phyloP scores from a whole-genome alignment of 495 filamentous ascomycete species.

The Xylaria telfairii region DNA sequence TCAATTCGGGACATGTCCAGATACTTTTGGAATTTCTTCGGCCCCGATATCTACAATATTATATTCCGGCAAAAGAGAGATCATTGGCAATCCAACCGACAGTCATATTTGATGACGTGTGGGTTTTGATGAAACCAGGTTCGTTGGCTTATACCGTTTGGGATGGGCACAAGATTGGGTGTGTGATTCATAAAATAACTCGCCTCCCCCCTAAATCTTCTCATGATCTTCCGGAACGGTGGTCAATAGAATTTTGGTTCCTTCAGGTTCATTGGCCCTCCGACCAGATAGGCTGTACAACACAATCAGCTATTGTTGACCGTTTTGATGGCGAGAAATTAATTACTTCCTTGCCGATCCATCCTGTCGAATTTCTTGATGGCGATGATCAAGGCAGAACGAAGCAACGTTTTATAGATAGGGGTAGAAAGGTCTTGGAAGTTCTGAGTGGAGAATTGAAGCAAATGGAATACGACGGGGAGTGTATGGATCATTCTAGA shows the following conservation, averaged over 20 bases:
- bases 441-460: not conserved
- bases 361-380: not conserved
- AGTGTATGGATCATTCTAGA: constrained; percentile 1
- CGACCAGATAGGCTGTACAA: not conserved
- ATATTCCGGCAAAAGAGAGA: not conserved
- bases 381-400: not conserved
- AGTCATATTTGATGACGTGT: constrained; percentile 3
- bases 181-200: not conserved
- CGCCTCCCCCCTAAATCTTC: not conserved
- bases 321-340: constrained; percentile 4
- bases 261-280: constrained; percentile 11
- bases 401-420: constrained; percentile 6
- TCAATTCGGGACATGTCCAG: not conserved
- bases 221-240: not conserved
- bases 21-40: constrained; percentile 7
- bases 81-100: not conserved
- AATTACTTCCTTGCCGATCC: not conserved
- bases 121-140: constrained; percentile 3
- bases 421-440: not conserved
- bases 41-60: not conserved
- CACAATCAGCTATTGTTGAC: not conserved
- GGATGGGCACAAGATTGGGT: not conserved
- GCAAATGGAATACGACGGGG: not conserved
- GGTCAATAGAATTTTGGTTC: constrained; percentile 12
- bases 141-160: not conserved